Base-by-base conservation (phyloP, 306 rosid genomes). In the Mimosa pudica region DNA sequence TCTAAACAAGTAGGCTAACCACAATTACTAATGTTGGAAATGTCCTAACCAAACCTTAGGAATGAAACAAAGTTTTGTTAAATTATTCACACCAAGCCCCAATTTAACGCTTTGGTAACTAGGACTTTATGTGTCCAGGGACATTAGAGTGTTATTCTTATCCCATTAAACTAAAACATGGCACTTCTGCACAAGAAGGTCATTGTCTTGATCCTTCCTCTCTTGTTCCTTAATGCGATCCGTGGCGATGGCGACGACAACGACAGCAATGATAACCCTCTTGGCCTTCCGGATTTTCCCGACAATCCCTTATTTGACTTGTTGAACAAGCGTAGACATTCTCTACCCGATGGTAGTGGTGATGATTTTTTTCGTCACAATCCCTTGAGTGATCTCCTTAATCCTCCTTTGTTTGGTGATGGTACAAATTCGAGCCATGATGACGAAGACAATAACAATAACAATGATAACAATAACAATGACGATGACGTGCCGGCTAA, bases 161-260 rank as follows among this genome's bases (percentile, higher is more conserved):
- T 54, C 2, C 2, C 12, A 38, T n/a, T 41, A 41, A 36, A 7
- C 6, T 5, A 14, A 66, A 44, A 68, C 82, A 90, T 89, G 99
- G 82, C 87, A 67, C 63, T 72, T 67, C 52, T 83, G 24, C 75
- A 36, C 57, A 77, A 80, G 51, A 78, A 80, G 62, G 64, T 84
- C 33, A 18, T 57, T 54, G 16, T 88, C 52, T 52, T 67, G 5
- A 16, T 93, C 57, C 61, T 89, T 8, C 77, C 76, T 41, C 81
- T 82, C 24, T 45, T 85, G 42, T 77, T 90, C 79, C 60, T 88
- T 35, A 75, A 81, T 42, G 85, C 81, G 36, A 69, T 5, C 1
- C 33, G 8, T 17, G 32, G 2, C 30, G 32, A 18, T 10, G 30
- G 8, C 61, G 8, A 55, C 10, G 9, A 7, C 60, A 5, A 16